phyloP scores from a whole-genome alignment of 176 grass and related monocot species.

The Oryza nivara region DNA sequence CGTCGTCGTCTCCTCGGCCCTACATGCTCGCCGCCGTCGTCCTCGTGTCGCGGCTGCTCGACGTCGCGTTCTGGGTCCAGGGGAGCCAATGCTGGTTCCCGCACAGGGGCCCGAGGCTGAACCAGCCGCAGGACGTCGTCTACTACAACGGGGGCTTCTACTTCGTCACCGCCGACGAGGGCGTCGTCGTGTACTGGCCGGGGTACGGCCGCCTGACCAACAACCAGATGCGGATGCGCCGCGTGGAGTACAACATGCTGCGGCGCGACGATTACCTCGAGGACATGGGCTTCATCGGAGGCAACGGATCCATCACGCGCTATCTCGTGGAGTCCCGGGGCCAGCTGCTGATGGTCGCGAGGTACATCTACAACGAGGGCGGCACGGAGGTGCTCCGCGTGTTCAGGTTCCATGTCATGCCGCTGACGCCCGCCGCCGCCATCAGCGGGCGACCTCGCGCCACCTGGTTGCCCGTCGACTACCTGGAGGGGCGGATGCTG shows the following conservation, averaged over 20 bases:
- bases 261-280: not conserved
- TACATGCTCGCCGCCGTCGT: conserved; percentile 49
- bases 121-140: conserved; percentile 33
- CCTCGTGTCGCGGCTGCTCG: not conserved
- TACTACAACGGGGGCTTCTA: conserved; percentile 30
- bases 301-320: not conserved
- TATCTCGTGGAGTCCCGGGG: conserved; percentile 51
- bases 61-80: conserved; percentile 36
- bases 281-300: not conserved
- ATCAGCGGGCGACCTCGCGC: not conserved
- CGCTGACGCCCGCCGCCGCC: too few relatives aligned
- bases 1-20: not conserved
- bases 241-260: conserved; percentile 24
- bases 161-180: conserved; percentile 29
- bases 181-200: conserved; percentile 10
- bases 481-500: conserved; percentile 42
- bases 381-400: conserved; percentile 36
- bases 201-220: too few relatives aligned
- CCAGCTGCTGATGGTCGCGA: conserved; percentile 43
- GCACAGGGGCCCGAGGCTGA: not conserved
- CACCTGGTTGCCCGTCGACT: not conserved
- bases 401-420: conserved; percentile 19
- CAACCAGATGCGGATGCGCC: not conserved
- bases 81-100: conserved; percentile 28
- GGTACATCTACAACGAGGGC: conserved; percentile 15